Percentiles rank a stretch among this genome's conserved stretches.
Evolutionary conservation across 352 stramenopile genomes (phyloP).

Genomic region (Pythium scleroteichum): DNA sequence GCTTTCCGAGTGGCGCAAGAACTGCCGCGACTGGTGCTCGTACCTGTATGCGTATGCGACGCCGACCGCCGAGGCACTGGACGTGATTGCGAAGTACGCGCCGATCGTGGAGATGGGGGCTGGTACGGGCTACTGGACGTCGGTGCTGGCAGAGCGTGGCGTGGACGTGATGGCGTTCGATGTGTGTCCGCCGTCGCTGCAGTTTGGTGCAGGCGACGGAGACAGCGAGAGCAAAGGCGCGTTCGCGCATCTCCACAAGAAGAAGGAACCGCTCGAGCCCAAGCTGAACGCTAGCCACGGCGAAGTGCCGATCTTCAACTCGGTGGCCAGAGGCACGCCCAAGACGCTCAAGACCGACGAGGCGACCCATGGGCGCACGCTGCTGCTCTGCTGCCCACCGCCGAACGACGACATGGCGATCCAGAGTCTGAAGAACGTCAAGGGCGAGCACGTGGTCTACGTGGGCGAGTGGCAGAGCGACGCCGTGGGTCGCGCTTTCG

Average conservation of each 20-base stretch:
- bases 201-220: background rate
- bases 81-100: constrained; percentile 46
- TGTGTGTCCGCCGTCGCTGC: constrained; percentile 44
- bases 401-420: constrained; percentile 65
- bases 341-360: constrained; percentile 50
- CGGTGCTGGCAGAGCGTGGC: constrained; percentile 68
- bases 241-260: constrained; percentile 25
- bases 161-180: constrained; percentile 82
- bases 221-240: constrained; percentile 3
- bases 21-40: constrained; percentile 75
- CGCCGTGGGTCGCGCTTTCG: constrained; percentile 67
- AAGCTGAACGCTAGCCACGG: constrained; percentile 63
- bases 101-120: constrained; percentile 90
- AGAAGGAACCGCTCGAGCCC: constrained; percentile 11
- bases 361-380: constrained; percentile 37
- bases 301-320: constrained; percentile 63
- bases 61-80: constrained; percentile 53
- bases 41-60: constrained; percentile 78
- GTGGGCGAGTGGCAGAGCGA: constrained; percentile 83
- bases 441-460: constrained; percentile 64
- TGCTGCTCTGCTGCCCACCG: constrained; percentile 78
- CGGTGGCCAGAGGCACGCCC: constrained; percentile 52
- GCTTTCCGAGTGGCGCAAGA: constrained; percentile 74
- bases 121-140: constrained; percentile 89
- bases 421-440: constrained; percentile 57